These are phyloP conservation scores for Botryotinia narcissicola DNA, from an alignment of 2,329 filamentous ascomycete genomes.

Conservation along the genomic window DNA sequence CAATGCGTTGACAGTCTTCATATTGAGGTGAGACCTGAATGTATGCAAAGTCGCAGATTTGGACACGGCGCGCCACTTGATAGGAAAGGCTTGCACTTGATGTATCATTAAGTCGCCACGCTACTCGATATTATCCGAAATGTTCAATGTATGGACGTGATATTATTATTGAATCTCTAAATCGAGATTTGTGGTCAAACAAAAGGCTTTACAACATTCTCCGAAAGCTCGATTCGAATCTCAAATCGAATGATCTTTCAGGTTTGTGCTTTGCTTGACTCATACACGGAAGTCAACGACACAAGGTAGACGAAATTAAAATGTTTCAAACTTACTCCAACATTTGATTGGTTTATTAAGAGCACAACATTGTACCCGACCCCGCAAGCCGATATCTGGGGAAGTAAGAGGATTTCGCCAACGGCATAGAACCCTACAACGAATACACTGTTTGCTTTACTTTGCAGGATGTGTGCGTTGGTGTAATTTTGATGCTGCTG, in stretches of 20 bases:
- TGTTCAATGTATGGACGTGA: background rate
- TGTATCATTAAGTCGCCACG: background rate
- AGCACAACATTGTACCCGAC: conserved; percentile 11
- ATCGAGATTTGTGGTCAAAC: background rate
- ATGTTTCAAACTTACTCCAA: conserved; percentile 5
- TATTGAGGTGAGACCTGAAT: conserved; percentile 8
- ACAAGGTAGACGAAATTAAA: background rate
- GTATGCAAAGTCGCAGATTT: conserved; percentile 5
- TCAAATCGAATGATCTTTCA: background rate
- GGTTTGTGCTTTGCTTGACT: background rate
- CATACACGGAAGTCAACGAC: background rate
- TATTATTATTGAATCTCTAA: background rate
- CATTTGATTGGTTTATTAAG: conserved; percentile 1
- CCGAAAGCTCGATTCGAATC: background rate
- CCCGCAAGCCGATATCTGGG: conserved; percentile 9
- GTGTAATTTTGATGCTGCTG: background rate
- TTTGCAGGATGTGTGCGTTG: background rate
- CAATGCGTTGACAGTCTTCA: background rate
- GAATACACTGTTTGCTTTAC: background rate
- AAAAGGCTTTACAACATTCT: background rate
- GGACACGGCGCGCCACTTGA: background rate
- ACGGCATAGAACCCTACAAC: background rate
- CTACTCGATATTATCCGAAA: background rate
- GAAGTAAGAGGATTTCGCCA: background rate
- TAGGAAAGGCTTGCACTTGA: background rate